A percentile compares a stretch with the other conserved stretches of the same genome.
Evolutionary conservation across 805 yeast species (phyloP).

Genomic region (Barnettozyma botsteinii): DNA sequence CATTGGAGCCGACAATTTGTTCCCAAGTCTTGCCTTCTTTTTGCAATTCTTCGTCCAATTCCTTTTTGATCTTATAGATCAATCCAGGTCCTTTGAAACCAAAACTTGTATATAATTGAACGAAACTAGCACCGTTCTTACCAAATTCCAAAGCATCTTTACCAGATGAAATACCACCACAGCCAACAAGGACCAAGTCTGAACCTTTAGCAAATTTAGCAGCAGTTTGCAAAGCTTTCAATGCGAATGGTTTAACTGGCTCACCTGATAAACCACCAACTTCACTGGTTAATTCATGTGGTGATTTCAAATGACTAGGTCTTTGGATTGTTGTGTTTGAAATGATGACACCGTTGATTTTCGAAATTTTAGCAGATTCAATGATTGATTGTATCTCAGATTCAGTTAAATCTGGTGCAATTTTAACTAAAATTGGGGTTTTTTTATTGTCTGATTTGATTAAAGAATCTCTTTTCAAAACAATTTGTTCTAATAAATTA

Average conservation of each 20-base stretch:
- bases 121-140: conserved; percentile 87
- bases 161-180: conserved; percentile 91
- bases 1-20: conserved; percentile 65
- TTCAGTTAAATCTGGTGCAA: conserved; percentile 89
- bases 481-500: conserved; percentile 58
- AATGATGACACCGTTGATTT: conserved; percentile 86
- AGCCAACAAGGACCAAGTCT: conserved; percentile 74
- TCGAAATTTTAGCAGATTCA: conserved; percentile 64
- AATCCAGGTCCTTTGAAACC: conserved; percentile 92
- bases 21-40: conserved; percentile 82
- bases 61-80: conserved; percentile 54
- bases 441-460: conserved; percentile 35
- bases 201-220: conserved; percentile 74
- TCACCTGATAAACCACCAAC: conserved; percentile 91
- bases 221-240: conserved; percentile 64
- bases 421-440: conserved; percentile 84
- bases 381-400: conserved; percentile 80
- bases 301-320: conserved; percentile 54
- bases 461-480: conserved; percentile 58
- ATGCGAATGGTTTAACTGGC: conserved; percentile 76
- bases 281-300: conserved; percentile 50
- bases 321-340: conserved; percentile 90
- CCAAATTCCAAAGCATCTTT: conserved; percentile 89
- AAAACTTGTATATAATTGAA: conserved; percentile 82
- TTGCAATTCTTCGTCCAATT: conserved; percentile 50